Percentiles rank a stretch among this genome's conserved stretches.
Evolutionary conservation across 257 asterid genomes (phyloP).

Genomic region (Solanum chmielewskii): DNA sequence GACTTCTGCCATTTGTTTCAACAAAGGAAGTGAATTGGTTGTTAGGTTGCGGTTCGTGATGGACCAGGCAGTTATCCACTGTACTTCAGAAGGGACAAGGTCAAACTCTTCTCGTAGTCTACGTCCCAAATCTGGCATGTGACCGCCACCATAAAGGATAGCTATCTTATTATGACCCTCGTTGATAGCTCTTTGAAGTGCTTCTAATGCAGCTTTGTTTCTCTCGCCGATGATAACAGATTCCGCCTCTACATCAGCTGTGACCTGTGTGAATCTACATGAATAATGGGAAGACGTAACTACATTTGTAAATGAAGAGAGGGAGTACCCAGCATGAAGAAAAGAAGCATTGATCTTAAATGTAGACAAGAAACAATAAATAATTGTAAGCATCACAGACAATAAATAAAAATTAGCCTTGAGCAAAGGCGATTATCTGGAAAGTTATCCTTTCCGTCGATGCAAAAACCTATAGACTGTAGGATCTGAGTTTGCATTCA

Average conservation of each 20-base stretch:
- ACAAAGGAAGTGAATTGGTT: slow-evolving; percentile 45
- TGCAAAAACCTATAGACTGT: background rate
- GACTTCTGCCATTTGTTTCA: slow-evolving; percentile 43
- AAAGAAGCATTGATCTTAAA: background rate
- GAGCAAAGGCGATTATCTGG: background rate
- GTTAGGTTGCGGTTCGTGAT: slow-evolving; percentile 37
- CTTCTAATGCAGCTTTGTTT: slow-evolving; percentile 71
- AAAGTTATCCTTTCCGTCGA: background rate
- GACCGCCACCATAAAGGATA: slow-evolving; percentile 90
- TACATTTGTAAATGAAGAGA: background rate
- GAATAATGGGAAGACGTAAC: background rate
- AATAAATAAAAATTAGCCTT: background rate
- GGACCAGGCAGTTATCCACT: slow-evolving; percentile 97
- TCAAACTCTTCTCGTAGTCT: slow-evolving; percentile 68
- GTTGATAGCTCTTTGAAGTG: slow-evolving; percentile 48
- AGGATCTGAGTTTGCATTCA: background rate
- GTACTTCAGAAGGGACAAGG: slow-evolving; percentile 69
- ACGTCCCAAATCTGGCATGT: slow-evolving; percentile 96
- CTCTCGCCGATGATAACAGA: slow-evolving; percentile 95
- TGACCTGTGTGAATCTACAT: slow-evolving; percentile 56
- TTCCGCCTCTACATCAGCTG: slow-evolving; percentile 77
- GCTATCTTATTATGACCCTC: slow-evolving; percentile 76
- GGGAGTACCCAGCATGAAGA: background rate
- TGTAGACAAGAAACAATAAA: background rate
- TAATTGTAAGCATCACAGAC: background rate